Evolutionary conservation across 1,139 yeast genomes (phyloP).

Genomic region (Citeromyces siamensis): DNA sequence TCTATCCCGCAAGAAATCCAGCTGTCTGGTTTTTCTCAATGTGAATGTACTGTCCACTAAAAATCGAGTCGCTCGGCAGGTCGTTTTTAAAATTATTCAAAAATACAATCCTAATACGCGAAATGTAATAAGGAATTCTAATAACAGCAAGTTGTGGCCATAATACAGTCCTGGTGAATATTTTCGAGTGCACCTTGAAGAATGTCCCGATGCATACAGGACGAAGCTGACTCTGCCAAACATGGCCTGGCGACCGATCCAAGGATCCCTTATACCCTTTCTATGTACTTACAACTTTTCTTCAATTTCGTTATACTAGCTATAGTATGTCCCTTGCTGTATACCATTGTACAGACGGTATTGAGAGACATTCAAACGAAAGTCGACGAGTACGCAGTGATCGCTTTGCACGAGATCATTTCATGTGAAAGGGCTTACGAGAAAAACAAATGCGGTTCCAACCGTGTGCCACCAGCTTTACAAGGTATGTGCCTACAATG

Average conservation of each 20-base stretch:
- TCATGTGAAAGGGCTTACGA: conserved; percentile 60
- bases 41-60: too few relatives aligned
- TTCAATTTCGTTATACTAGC: conserved; percentile 47
- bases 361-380: conserved; percentile 58
- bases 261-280: conserved; percentile 47
- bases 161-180: too few relatives aligned
- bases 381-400: conserved; percentile 49
- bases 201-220: too few relatives aligned
- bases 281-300: conserved; percentile 56
- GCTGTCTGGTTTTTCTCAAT: too few relatives aligned
- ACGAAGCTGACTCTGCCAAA: too few relatives aligned
- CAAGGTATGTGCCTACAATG: conserved; percentile 62
- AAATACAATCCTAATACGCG: too few relatives aligned
- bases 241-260: conserved; percentile 25
- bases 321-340: conserved; percentile 39
- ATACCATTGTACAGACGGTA: conserved; percentile 45
- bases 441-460: conserved; percentile 57
- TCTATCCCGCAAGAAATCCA: too few relatives aligned
- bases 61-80: too few relatives aligned
- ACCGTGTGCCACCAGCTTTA: conserved; percentile 54
- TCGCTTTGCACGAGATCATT: conserved; percentile 54
- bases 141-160: too few relatives aligned
- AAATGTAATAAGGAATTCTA: too few relatives aligned
- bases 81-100: too few relatives aligned
- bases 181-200: too few relatives aligned